Conservation (phyloP, 1,284 basidiomycete genomes). For the Stereum hirsutum region DNA sequence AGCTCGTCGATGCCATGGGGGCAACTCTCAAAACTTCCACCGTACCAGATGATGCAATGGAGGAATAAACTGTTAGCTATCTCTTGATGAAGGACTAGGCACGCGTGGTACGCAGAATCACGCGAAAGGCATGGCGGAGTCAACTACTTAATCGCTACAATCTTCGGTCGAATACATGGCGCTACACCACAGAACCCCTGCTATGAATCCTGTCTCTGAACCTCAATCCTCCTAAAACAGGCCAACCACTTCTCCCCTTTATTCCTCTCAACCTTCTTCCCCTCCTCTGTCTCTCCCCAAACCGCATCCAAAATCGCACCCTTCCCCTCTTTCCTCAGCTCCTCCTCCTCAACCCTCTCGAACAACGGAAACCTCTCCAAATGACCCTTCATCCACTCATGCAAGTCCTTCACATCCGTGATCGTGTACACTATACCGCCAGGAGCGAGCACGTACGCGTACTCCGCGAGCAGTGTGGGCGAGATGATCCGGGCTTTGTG, state of each 20-base stretch:
- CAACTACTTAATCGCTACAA: too few species aligned
- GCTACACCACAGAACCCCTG: too few species aligned
- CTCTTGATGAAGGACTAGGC: too few species aligned
- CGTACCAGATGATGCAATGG: slow-evolving; percentile 14
- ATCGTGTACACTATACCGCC: slow-evolving; percentile 97
- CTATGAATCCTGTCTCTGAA: slow-evolving; percentile 16
- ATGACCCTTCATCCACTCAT: slow-evolving; percentile 94
- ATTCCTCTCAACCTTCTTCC: slow-evolving; percentile 94
- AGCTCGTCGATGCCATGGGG: slow-evolving; percentile 43
- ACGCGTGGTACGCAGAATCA: too few species aligned
- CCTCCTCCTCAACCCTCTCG: slow-evolving; percentile 67
- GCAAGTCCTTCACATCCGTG: slow-evolving; percentile 92
- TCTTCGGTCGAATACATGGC: too few species aligned
- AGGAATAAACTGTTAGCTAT: too few species aligned
- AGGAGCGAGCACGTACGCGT: slow-evolving; percentile 86
- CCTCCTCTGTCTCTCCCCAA: slow-evolving; percentile 86
- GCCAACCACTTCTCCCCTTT: slow-evolving; percentile 85
- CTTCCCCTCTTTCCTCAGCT: slow-evolving; percentile 63
- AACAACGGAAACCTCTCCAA: slow-evolving; percentile 85
- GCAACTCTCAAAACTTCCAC: slow-evolving; percentile 17
- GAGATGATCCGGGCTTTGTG: slow-evolving; percentile 99
- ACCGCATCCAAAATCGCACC: slow-evolving; percentile 76
- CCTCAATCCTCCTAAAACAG: slow-evolving; percentile 64
- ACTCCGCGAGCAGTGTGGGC: slow-evolving; percentile 87
- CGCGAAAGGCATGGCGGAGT: too few species aligned